A percentile compares a stretch with the other conserved stretches of the same genome.
phyloP scores from a whole-genome alignment of 2,329 filamentous ascomycete genomes.

The Sporothrix sp. region DNA sequence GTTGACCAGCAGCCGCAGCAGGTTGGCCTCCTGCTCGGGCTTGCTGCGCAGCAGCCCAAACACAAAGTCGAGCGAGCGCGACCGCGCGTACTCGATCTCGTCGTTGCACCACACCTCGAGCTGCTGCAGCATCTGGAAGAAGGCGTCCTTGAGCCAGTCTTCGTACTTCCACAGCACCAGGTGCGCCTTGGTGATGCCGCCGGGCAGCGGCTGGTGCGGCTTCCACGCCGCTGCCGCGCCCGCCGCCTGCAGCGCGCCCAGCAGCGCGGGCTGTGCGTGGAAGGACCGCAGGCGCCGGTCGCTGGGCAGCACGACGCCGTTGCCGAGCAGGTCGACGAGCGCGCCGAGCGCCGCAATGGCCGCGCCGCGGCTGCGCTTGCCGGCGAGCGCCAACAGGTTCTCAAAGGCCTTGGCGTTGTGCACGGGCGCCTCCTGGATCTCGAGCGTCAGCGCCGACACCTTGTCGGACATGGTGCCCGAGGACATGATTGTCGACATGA shows the following conservation, averaged over 20 bases:
- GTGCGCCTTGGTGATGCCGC: constrained; percentile 63
- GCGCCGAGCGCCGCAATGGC: constrained; percentile 88
- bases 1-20: constrained; percentile 84
- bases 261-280: constrained; percentile 64
- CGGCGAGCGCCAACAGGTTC: constrained; percentile 69
- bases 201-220: constrained; percentile 59
- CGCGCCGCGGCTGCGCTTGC: constrained; percentile 86
- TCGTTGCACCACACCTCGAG: constrained; percentile 90
- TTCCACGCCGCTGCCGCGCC: constrained; percentile 44
- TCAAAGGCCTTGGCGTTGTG: constrained; percentile 89
- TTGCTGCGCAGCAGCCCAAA: constrained; percentile 89
- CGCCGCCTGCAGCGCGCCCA: constrained; percentile 52
- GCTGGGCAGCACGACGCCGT: constrained; percentile 72
- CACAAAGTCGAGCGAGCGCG: constrained; percentile 79
- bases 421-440: constrained; percentile 89
- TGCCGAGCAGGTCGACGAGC: constrained; percentile 86
- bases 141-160: constrained; percentile 88
- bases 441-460: constrained; percentile 85
- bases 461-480: constrained; percentile 96
- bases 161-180: constrained; percentile 86
- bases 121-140: constrained; percentile 86
- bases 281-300: constrained; percentile 77
- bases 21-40: constrained; percentile 92
- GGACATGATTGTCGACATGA: constrained; percentile 93
- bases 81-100: constrained; percentile 87